These are phyloP conservation scores for Cucurbita pepo DNA, from an alignment of 306 rosid species.

Conservation along the genomic window DNA sequence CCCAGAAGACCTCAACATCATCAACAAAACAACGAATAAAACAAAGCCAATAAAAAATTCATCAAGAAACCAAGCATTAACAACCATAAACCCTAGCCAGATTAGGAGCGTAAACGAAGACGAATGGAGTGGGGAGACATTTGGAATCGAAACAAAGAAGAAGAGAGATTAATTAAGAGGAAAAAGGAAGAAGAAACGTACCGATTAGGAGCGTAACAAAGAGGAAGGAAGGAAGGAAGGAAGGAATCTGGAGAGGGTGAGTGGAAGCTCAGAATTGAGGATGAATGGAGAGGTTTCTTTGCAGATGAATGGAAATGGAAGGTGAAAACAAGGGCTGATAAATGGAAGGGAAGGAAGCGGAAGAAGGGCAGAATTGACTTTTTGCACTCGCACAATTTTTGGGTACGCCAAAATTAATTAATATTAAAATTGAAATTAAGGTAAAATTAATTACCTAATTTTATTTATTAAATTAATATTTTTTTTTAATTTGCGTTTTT, in stretches of 20 bases:
- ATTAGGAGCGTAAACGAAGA: too few relatives aligned
- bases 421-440: too few relatives aligned
- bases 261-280: background rate
- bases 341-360: background rate
- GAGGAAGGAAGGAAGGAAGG: background rate
- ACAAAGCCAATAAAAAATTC: conserved; percentile 12
- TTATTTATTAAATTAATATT: too few relatives aligned
- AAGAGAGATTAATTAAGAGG: background rate
- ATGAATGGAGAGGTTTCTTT: background rate
- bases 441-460: too few relatives aligned
- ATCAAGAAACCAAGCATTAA: background rate
- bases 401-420: too few relatives aligned
- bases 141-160: background rate
- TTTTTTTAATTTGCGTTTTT: too few relatives aligned
- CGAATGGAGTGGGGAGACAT: background rate
- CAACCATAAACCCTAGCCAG: conserved; percentile 24
- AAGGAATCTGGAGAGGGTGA: conserved; percentile 6
- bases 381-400: background rate
- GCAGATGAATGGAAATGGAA: background rate
- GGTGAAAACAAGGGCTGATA: background rate
- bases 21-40: conserved; percentile 17
- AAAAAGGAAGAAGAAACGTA: conserved; percentile 8
- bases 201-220: conserved; percentile 7
- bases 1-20: conserved; percentile 17
- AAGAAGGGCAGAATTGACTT: background rate